Base-by-base conservation (phyloP, 768 basidiomycete genomes). In the Atractiella rhizophila region DNA sequence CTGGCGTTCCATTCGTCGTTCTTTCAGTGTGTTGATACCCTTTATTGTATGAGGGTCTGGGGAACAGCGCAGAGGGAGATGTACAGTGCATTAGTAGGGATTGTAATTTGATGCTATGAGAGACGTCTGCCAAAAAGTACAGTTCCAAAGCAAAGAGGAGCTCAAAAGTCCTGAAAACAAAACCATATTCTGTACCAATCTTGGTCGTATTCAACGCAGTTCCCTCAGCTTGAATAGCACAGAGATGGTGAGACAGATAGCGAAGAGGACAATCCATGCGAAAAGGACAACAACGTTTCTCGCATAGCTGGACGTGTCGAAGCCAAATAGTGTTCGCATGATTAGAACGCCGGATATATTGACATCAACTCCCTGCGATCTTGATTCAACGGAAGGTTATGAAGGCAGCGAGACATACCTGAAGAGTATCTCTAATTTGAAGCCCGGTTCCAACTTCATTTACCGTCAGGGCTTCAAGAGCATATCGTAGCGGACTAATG, bases 401-500 rank as follows among this genome's bases (percentile, higher is more conserved):
- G 35, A 54, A 21, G 27, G n/a, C n/a, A n/a, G n/a, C n/a, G n/a
- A n/a, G n/a, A n/a, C n/a, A n/a, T n/a, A n/a, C n/a, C n/a, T n/a
- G n/a, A n/a, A n/a, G n/a, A n/a, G n/a, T n/a, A n/a, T n/a, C 7
- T 11, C 20, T 46, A 27, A 91, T 91, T 70, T 73, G 69, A 26
- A 91, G 62, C 3, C 85, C 86, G 4, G 78, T 75, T 28, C 71
- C 71, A 13, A 96, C 81, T 56, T 94, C 86, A 54, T 96, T 96
- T 28, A 91, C 77, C 11, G 74, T 65, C 13, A 91, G 63, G 5
- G 86, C 86, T 45, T 62, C 61, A n/a, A 64, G 53, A 0, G 57
- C 51, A 43, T 59, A 63, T 31, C 82, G 82, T 35, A 83, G 65
- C 28, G 79, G 77, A 40, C 76, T 76, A 43, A 86, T 51, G 75